Percentiles rank a stretch among this genome's conserved stretches.
Evolutionary conservation across 306 rosid genomes (phyloP).

Genomic region (Bauhinia variegata): DNA sequence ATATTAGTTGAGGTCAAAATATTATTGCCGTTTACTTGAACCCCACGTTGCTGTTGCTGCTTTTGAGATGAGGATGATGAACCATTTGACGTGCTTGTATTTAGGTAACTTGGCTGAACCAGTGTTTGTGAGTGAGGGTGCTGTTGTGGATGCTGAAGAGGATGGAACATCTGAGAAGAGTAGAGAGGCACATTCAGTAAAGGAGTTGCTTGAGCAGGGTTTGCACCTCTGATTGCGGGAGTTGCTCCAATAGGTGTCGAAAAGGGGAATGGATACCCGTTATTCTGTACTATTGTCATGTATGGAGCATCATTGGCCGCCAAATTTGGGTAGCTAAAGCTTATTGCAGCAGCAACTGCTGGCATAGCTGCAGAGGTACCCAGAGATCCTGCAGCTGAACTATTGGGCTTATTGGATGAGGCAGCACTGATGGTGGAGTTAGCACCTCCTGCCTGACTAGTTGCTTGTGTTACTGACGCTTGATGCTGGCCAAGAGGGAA

Average conservation of each 20-base stretch:
- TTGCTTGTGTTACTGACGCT: constrained; percentile 41
- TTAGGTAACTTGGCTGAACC: constrained; percentile 47
- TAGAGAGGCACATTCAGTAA: constrained; percentile 52
- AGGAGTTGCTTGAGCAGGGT: constrained; percentile 54
- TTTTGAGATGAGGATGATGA: constrained; percentile 54
- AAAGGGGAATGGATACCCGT: constrained; percentile 58
- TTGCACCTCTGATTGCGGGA: constrained; percentile 47
- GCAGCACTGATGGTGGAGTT: constrained; percentile 45
- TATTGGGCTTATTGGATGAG: constrained; percentile 36
- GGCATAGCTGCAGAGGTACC: constrained; percentile 55
- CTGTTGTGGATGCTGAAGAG: constrained; percentile 61
- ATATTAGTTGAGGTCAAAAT: constrained; percentile 42
- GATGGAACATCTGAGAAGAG: constrained; percentile 58
- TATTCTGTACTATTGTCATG: constrained; percentile 56
- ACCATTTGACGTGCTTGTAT: constrained; percentile 39
- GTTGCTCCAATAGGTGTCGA: constrained; percentile 57
- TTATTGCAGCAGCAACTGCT: constrained; percentile 43
- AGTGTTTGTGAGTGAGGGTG: constrained; percentile 50
- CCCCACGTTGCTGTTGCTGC: constrained; percentile 51
- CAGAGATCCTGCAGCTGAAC: constrained; percentile 48
- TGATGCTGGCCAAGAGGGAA: constrained; percentile 56
- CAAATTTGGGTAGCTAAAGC: constrained; percentile 50
- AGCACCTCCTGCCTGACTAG: constrained; percentile 46
- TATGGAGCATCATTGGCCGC: constrained; percentile 53
- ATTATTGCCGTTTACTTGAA: constrained; percentile 47